phyloP scores from a whole-genome alignment of 495 filamentous ascomycete species.

The Articulospora tetracladia region DNA sequence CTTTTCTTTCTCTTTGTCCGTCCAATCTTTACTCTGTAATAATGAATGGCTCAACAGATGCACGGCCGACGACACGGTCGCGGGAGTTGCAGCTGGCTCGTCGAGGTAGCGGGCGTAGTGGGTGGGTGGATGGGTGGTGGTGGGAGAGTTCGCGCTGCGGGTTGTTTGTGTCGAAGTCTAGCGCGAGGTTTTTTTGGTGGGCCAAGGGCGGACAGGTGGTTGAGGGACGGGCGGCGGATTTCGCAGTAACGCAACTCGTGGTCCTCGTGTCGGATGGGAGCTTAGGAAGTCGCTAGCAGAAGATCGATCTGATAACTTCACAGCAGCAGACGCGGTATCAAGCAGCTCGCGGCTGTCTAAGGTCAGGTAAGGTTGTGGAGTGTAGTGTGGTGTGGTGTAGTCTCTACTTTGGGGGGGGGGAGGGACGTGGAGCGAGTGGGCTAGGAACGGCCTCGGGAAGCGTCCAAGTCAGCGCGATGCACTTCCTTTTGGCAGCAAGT shows the following conservation, averaged over 20 bases:
- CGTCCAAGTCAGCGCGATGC: neutral
- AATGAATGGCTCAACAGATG: neutral
- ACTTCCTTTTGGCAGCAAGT: slow-evolving; percentile 3
- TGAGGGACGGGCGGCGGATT: neutral
- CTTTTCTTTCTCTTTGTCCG: slow-evolving; percentile 2
- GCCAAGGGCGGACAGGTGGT: neutral
- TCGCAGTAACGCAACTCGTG: too few relatives aligned
- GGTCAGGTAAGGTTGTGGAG: too few relatives aligned
- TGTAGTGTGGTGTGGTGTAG: neutral
- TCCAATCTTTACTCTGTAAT: slow-evolving; percentile 9
- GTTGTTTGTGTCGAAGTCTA: slow-evolving; percentile 11
- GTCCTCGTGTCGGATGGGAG: too few relatives aligned
- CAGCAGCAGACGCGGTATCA: neutral
- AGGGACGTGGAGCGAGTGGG: neutral
- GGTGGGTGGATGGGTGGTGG: slow-evolving; percentile 8
- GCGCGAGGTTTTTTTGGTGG: neutral
- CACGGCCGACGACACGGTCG: slow-evolving; percentile 12
- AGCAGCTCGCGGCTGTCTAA: neutral
- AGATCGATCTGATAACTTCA: neutral
- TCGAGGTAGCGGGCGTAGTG: neutral
- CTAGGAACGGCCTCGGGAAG: slow-evolving; percentile 2
- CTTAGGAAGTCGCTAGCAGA: too few relatives aligned
- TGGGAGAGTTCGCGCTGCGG: slow-evolving; percentile 3
- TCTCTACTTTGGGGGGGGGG: neutral
- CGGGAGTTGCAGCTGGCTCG: slow-evolving; percentile 6